Evolutionary conservation across 768 basidiomycete species (phyloP).

Genomic region (Pholiota conissans): DNA sequence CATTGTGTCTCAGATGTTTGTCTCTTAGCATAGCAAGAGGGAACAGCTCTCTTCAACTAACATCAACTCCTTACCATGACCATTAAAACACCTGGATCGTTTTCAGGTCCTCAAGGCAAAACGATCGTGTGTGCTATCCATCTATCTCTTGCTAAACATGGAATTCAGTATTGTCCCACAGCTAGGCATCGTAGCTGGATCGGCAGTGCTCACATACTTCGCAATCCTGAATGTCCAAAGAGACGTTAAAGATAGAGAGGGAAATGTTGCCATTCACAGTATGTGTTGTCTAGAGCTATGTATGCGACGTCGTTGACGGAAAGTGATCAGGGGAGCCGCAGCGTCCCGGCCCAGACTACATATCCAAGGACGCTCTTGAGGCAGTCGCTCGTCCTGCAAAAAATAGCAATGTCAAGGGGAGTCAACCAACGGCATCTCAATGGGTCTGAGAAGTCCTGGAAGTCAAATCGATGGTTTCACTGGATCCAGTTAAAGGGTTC

Average conservation of each 20-base stretch:
- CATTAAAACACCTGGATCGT: background rate
- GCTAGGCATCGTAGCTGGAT: constrained; percentile 1
- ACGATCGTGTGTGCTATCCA: background rate
- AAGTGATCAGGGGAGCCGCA: background rate
- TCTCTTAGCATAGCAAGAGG: too few relatives aligned
- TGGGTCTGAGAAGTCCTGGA: too few relatives aligned
- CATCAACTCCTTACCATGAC: background rate
- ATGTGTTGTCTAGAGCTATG: background rate
- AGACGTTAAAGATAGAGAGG: background rate
- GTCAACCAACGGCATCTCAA: constrained; percentile 12
- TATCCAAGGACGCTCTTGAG: constrained; percentile 13
- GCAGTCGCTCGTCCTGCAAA: constrained; percentile 15
- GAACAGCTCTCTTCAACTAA: too few relatives aligned
- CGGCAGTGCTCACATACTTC: background rate
- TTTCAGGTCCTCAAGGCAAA: constrained; percentile 1
- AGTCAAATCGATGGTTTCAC: too few relatives aligned
- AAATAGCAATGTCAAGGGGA: constrained; percentile 18
- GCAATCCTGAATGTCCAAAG: background rate
- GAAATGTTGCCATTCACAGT: background rate
- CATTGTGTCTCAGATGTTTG: too few relatives aligned
- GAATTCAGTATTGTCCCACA: background rate
- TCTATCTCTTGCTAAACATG: background rate
- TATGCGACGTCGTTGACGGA: background rate
- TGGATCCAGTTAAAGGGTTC: too few relatives aligned
- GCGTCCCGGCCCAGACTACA: too few relatives aligned